phyloP scores from a whole-genome alignment of 768 basidiomycete genomes.

The Leccinum subgranulosum region DNA sequence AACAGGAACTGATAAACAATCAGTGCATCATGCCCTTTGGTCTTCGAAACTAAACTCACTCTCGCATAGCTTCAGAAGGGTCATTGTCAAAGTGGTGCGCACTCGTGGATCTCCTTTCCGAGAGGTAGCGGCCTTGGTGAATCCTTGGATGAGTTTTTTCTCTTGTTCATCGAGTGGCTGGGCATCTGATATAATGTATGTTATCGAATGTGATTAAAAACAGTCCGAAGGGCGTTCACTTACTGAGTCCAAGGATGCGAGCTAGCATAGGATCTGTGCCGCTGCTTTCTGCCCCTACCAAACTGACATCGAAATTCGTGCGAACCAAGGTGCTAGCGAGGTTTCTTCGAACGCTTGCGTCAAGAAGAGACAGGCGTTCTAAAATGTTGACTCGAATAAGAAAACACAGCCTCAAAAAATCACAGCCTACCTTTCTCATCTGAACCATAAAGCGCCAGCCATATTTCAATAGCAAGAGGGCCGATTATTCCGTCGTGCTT shows the following conservation, averaged over 20 bases:
- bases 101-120: no score
- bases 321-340: slow-evolving; percentile 14
- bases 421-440: not conserved
- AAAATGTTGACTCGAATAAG: not conserved
- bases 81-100: no score
- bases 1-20: not conserved
- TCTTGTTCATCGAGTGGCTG: no score
- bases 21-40: not conserved
- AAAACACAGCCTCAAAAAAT: not conserved
- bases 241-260: slow-evolving; percentile 17
- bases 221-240: not conserved
- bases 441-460: slow-evolving; percentile 8
- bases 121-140: no score
- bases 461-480: slow-evolving; percentile 20
- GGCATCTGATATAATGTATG: no score
- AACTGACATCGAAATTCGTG: not conserved
- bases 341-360: slow-evolving; percentile 14
- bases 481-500: slow-evolving; percentile 10
- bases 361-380: slow-evolving; percentile 10
- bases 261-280: not conserved
- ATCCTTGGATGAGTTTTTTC: no score
- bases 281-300: not conserved
- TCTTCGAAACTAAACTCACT: no score
- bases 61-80: no score
- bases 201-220: not conserved